Evolutionary conservation across 2,329 filamentous ascomycete species (phyloP), one percentile per base, ranked within the genome.

Genomic region (Xylaria sp.): DNA sequence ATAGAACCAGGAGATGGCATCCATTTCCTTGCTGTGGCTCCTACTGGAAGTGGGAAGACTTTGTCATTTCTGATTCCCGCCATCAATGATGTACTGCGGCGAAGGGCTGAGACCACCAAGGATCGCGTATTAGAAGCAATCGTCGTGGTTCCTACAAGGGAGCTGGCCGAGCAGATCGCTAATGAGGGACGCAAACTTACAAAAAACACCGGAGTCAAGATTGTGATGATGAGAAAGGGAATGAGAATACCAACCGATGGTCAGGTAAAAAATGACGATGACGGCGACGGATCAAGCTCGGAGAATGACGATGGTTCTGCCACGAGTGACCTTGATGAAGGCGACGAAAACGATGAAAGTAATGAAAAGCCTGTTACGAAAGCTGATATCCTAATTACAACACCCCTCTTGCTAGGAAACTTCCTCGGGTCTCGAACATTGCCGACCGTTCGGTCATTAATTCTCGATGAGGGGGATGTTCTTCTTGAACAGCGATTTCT

Each of bases 1-100:
- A 65, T 73, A 27, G 66, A 67, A 27, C 64, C 67, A 6, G 40
- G 65, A 6, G 64, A 68, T 51, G 76, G 75, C 11, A 80, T 94
- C 4, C 89, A 99, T 79, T 86, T 99, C 38, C 77, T 99, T 65
- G 91, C 92, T 0, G 88, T 98, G 43, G 95, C 95, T 3, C 95
- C 95, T 1, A 99, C 95, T 0, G 95, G 95, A 23, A 98, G 94
- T 74, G 95, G 95, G 44, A 99, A 99, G 81, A 99, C 95, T 0
- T 81, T 99, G 65, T 92, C 93, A 17, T 99, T 97, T 71, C 77
- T 98, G 70, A 90, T 99, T 41, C 93, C 94, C 0, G 84, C 93
- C 3, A 87, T 99, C 69, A 90, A 96, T 72, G 84, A 86, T 46
- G 87, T 96, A 41, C 80, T 91, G 67, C 81, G 83, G 63, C 78